phyloP scores from a whole-genome alignment of 2,329 filamentous ascomycete species.

The Arthroderma sp. region DNA sequence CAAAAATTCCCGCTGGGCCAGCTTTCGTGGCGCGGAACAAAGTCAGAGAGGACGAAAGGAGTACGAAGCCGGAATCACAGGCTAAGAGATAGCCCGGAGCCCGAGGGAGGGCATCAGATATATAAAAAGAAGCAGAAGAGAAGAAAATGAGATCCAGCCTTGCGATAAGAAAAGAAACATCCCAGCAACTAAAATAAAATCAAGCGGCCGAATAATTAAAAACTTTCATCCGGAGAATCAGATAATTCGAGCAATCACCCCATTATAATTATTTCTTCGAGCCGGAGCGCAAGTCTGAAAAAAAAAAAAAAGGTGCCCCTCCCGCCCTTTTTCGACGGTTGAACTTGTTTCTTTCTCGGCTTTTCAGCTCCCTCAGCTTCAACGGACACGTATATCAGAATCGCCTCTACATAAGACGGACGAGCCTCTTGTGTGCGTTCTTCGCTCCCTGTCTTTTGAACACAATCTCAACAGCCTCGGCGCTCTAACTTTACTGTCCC shows the following conservation, averaged over 20 bases:
- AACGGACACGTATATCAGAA: constrained; percentile 1
- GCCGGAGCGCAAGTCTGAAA: neutral
- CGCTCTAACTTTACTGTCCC: neutral
- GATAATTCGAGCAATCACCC: neutral
- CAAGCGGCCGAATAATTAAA: neutral
- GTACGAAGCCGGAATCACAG: neutral
- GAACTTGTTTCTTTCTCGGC: too few relatives aligned
- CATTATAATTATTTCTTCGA: neutral
- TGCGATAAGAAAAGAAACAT: neutral
- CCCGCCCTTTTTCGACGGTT: neutral
- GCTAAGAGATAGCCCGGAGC: neutral
- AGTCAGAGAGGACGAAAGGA: neutral
- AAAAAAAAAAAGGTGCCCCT: neutral
- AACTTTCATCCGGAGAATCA: constrained; percentile 4
- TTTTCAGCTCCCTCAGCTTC: neutral
- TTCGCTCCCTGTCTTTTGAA: neutral
- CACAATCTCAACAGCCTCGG: too few relatives aligned
- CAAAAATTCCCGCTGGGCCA: too few relatives aligned
- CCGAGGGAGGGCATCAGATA: neutral
- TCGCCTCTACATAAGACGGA: neutral
- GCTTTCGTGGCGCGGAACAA: neutral
- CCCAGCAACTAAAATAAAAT: neutral
- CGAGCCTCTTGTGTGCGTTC: neutral
- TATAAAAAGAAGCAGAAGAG: neutral
- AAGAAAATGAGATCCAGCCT: neutral